phyloP scores from a whole-genome alignment of 2,329 filamentous ascomycete genomes.

The Colletotrichum australisinense region DNA sequence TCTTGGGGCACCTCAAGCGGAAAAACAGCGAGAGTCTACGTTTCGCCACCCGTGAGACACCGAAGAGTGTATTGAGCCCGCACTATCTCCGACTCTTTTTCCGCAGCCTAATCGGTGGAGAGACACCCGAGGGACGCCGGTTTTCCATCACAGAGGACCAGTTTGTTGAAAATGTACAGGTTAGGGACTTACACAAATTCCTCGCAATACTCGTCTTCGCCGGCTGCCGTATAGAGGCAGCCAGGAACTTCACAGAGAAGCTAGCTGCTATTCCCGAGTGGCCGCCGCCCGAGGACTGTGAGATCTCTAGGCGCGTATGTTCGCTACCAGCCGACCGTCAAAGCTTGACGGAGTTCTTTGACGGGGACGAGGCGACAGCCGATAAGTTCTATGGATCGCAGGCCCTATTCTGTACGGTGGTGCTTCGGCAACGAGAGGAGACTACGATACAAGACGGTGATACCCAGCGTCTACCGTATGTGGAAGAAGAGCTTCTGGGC shows the following conservation, averaged over 20 bases:
- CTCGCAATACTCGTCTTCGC: background rate
- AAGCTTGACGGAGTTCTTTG: background rate
- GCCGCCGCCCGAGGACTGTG: background rate
- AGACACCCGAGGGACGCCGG: background rate
- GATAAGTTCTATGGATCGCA: background rate
- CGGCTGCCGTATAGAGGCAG: background rate
- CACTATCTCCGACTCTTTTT: background rate
- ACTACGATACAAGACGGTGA: background rate
- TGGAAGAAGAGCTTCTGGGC: background rate
- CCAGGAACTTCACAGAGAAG: background rate
- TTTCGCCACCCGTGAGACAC: background rate
- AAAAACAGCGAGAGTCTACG: background rate
- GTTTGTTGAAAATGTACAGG: background rate
- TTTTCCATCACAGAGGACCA: background rate
- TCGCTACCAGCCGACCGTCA: background rate
- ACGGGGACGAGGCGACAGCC: background rate
- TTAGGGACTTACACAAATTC: background rate
- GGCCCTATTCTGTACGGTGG: constrained; percentile 1
- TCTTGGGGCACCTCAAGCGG: background rate
- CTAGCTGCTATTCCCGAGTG: background rate
- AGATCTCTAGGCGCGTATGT: background rate
- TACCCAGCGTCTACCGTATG: background rate
- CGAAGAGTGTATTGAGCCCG: background rate
- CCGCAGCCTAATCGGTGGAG: background rate
- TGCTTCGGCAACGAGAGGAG: background rate